phyloP scores from a whole-genome alignment of 371 early-diverging fungal species.

The Lichtheimia hyalospora region DNA sequence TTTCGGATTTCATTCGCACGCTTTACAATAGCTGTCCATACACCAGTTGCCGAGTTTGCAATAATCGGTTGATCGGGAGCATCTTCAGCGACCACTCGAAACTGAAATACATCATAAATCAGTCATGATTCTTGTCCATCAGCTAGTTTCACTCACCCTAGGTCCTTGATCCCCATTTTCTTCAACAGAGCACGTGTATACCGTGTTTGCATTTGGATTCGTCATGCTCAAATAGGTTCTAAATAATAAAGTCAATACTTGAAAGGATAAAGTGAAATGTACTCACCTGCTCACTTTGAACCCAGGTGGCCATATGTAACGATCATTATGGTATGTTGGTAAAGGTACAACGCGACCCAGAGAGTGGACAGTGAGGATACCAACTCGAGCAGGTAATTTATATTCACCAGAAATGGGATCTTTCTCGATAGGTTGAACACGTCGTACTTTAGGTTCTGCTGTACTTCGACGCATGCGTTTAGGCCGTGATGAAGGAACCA shows the following conservation, averaged over 20 bases:
- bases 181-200: conserved; percentile 73
- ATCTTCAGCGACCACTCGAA: conserved; percentile 78
- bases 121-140: neutral
- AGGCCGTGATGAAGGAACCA: conserved; percentile 36
- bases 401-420: conserved; percentile 64
- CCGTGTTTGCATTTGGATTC: conserved; percentile 55
- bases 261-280: neutral
- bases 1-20: conserved; percentile 75
- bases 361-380: conserved; percentile 71
- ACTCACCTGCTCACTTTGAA: conserved; percentile 60
- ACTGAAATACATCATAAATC: conserved; percentile 30
- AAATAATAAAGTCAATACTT: neutral
- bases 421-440: conserved; percentile 55
- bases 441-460: conserved; percentile 34
- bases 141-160: conserved; percentile 13
- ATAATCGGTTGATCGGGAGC: conserved; percentile 61
- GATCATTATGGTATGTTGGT: conserved; percentile 80
- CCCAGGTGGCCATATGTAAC: conserved; percentile 92
- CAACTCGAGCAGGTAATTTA: conserved; percentile 75
- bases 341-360: conserved; percentile 78
- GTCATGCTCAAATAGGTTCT: conserved; percentile 76
- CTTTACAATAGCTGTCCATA: conserved; percentile 84
- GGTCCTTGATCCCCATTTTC: conserved; percentile 83
- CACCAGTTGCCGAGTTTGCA: conserved; percentile 84
- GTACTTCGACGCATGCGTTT: conserved; percentile 42